Percentiles rank a stretch among this genome's conserved stretches.
Conservation (phyloP, 164 flowering plant species). For the Kingdonia uniflora region DNA sequence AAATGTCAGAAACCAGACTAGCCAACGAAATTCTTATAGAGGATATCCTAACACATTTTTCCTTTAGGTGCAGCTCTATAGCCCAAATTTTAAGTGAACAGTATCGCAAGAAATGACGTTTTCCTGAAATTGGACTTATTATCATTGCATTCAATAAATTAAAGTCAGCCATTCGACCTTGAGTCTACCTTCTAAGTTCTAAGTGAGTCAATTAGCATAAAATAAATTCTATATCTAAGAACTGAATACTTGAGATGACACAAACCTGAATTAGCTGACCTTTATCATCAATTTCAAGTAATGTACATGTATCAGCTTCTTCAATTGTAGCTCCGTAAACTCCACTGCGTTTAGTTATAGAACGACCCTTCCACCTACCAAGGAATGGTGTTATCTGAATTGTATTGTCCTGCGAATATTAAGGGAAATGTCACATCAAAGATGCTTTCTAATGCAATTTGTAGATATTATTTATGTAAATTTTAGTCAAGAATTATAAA, state of each 20-base stretch:
- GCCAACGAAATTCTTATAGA: background rate
- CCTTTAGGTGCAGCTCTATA: background rate
- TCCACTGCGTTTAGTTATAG: conserved; percentile 85
- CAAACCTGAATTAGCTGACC: conserved; percentile 76
- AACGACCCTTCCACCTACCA: conserved; percentile 84
- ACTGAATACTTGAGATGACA: background rate
- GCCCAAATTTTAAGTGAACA: background rate
- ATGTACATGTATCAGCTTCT: conserved; percentile 57
- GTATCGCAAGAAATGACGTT: background rate
- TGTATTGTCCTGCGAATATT: conserved; percentile 29
- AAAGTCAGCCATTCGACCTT: too few relatives aligned
- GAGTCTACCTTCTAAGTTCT: too few relatives aligned
- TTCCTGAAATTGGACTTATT: too few relatives aligned
- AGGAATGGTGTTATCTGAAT: conserved; percentile 54
- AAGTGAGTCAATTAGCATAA: background rate
- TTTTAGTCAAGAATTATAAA: conserved; percentile 7
- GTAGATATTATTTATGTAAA: conserved; percentile 1
- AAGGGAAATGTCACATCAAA: background rate
- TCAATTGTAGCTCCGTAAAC: conserved; percentile 87
- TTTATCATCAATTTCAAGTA: conserved; percentile 56
- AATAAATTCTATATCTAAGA: background rate
- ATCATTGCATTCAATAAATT: too few relatives aligned
- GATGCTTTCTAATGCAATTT: background rate
- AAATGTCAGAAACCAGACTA: background rate
- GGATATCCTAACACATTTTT: background rate